Evolutionary conservation across 176 grass and related monocot genomes (phyloP), one percentile per base, ranked within the genome.

Genomic region (Musa acuminata): DNA sequence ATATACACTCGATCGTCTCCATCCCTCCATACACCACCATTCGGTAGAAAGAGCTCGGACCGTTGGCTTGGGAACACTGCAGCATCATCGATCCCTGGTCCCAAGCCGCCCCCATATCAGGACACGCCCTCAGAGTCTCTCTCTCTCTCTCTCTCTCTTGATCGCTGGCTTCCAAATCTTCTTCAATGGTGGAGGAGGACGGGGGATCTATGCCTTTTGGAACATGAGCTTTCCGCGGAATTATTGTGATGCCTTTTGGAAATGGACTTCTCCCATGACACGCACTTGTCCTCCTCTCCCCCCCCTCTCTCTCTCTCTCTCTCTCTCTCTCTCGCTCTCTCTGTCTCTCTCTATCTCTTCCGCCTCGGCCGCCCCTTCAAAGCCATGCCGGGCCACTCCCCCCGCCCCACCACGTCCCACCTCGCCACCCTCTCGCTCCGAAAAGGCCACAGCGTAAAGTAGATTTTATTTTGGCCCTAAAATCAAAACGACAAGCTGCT

Each of bases 161-260:
- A 55, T 73, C 49, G 52, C 23, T 55, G 53, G 26, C 29, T 35
- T 35, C 29, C 29, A 35, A 35, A 35, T 35, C 29, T 5, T 35
- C 29, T 4, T 35, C 29, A 35, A 4, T 35, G 29, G 29, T 5
- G 29, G 29, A 35, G 29, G 29, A 35, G 29, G 29, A 35, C 29
- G 29, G 60, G 60, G n/a, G 60, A 63, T 8, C 8, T 9, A 22
- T 22, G 60, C 60, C 22, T 63, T 63, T 63, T 2, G 60, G 20
- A 63, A 9, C 50, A 52, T 3, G 12, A 67, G 62, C 51, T 67
- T 55, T 51, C 52, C 29, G 23, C 66, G 76, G 58, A 64, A 78
- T 78, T 68, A 78, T 78, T 68, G 63, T 19, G 51, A 51, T 68
- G 76, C 64, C 51, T 68, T 68, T 67, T 21, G 73, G 13, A 49